Conservation (phyloP, 2,329 filamentous ascomycete species). For the Aspergillus pseudotamarii region DNA sequence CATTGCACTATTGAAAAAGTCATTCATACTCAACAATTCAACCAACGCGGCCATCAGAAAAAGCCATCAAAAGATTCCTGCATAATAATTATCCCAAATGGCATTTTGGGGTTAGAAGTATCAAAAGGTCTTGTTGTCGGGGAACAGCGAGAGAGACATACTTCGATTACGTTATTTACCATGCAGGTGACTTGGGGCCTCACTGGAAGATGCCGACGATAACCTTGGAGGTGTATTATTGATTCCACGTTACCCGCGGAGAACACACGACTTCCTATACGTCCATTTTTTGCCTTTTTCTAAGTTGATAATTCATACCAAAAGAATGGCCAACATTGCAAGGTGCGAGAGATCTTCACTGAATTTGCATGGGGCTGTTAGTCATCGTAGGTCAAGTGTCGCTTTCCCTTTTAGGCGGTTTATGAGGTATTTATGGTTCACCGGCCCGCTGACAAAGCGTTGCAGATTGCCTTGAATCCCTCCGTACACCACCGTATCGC, state of each 20-base stretch:
- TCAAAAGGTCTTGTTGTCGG: neutral
- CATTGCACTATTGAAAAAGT: neutral
- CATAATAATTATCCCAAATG: neutral
- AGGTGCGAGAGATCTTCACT: neutral
- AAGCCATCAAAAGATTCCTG: neutral
- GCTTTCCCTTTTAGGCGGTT: neutral
- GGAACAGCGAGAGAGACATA: neutral
- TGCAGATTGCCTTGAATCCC: neutral
- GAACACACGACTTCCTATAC: neutral
- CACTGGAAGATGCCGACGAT: neutral
- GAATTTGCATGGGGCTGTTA: neutral
- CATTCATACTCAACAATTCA: neutral
- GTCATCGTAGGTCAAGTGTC: neutral
- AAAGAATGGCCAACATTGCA: neutral
- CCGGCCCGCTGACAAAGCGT: constrained; percentile 5
- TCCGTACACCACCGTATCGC: neutral
- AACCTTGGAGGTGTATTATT: neutral
- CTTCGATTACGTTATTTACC: neutral
- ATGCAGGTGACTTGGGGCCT: neutral
- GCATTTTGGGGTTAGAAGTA: neutral
- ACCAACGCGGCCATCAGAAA: neutral
- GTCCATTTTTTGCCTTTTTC: neutral
- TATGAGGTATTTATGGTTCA: constrained; percentile 4
- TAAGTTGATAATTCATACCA: neutral
- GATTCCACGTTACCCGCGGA: constrained; percentile 3